Percentiles rank a stretch among this genome's conserved stretches.
phyloP scores from a whole-genome alignment of 208 protist species.

The Trichomonas gallinae region DNA sequence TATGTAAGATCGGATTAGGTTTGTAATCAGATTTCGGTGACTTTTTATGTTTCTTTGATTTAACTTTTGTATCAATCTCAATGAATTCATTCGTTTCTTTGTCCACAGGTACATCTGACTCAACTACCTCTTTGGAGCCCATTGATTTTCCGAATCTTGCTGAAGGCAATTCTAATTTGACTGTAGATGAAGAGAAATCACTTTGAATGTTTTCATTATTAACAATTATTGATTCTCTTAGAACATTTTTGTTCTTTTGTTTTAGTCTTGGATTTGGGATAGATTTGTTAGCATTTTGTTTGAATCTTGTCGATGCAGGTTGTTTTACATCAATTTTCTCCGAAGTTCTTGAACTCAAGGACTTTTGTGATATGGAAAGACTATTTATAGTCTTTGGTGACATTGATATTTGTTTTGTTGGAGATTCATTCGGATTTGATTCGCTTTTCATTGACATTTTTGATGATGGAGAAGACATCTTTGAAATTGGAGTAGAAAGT shows the following conservation, averaged over 20 bases:
- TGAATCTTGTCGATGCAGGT: too few species aligned
- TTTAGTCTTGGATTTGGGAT: neutral
- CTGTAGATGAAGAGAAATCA: neutral
- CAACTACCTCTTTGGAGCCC: neutral
- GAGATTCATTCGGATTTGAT: neutral
- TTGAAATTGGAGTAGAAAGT: neutral
- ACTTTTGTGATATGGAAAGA: too few species aligned
- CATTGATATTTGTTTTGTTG: neutral
- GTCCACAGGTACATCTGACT: neutral
- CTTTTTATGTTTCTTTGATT: neutral
- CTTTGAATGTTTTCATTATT: neutral
- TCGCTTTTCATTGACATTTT: neutral
- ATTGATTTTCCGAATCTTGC: neutral
- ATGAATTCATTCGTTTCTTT: neutral
- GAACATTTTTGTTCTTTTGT: neutral
- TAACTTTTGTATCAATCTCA: neutral
- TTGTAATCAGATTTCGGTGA: neutral
- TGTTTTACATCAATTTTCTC: too few species aligned
- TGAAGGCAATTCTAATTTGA: neutral
- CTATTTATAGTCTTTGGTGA: too few species aligned
- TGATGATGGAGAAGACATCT: neutral
- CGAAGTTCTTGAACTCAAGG: neutral
- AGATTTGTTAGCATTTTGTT: too few species aligned
- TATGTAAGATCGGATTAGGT: neutral
- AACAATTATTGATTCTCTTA: neutral